Evolutionary conservation across 164 flowering plant species (phyloP), one percentile per base, ranked within the genome.

Genomic region (Magnolia sinica): DNA sequence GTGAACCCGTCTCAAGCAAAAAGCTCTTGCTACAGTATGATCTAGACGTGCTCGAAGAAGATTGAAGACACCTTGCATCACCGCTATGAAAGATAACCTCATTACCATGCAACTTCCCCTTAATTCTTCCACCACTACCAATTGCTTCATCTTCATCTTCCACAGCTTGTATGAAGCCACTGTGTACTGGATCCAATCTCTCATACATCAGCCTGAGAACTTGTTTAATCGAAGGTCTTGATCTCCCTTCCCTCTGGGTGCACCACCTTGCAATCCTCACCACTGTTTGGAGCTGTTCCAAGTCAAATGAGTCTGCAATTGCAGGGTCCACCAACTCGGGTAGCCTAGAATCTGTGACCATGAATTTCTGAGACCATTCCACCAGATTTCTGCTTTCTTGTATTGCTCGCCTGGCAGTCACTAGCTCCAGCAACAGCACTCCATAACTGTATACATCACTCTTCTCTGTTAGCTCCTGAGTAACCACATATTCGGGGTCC

Each of bases 381-480:
- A 96, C 91, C 79, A 96, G 77, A 80, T 96, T 94, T 85, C 79
- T 89, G 81, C 81, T 85, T 23, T 92, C 99, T 76, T 96, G 93
- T 76, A 96, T 84, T 19, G 95, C 98, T 73, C 85, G 79, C 78
- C 94, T 86, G 68, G 84, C 89, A 2, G 98, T 94, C 23, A 96
- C 84, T 49, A 96, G 83, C 79, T 96, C 99, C 79, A 96, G 76
- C 31, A 96, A 81, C 55, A 96, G 79, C 72, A 96, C 97, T 2
- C 99, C 99, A 74, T 94, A 96, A 82, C 99, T 94, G 84, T 96
- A 96, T 13, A 96, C 80, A 75, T 96, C 99, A 68, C 98, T 96
- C 85, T 96, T 96, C 79, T 96, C 99, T 1, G 97, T 91, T 76
- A 96, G 91, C 83, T 96, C 97, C 82, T 88, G 94, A 51, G 92